phyloP scores from a whole-genome alignment of 2,329 filamentous ascomycete genomes.

The Neoscytalidium dimidiatum region DNA sequence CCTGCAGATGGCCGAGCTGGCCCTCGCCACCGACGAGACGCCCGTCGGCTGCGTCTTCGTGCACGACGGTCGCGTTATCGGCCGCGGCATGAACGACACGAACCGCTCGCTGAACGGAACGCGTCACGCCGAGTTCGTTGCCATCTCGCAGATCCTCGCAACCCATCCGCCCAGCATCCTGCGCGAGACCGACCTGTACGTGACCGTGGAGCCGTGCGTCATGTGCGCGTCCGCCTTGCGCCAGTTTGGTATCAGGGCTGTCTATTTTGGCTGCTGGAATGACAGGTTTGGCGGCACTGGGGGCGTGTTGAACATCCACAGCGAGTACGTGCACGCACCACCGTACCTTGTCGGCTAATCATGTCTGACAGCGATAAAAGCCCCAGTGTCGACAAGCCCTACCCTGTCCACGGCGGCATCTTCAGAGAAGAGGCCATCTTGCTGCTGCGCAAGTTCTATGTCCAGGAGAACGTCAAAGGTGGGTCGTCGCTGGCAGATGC shows the following conservation, averaged over 20 bases:
- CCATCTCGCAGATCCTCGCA: slow-evolving; percentile 67
- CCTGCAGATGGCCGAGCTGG: slow-evolving; percentile 84
- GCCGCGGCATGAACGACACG: slow-evolving; percentile 93
- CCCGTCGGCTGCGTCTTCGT: slow-evolving; percentile 96
- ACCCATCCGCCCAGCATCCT: slow-evolving; percentile 69
- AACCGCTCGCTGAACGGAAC: slow-evolving; percentile 87
- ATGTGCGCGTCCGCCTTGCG: slow-evolving; percentile 95
- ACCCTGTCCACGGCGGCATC: slow-evolving; percentile 82
- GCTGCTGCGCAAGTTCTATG: slow-evolving; percentile 88
- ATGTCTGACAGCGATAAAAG: slow-evolving; percentile 35
- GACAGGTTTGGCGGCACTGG: slow-evolving; percentile 97
- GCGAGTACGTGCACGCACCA: slow-evolving; percentile 50
- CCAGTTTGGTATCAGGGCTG: slow-evolving; percentile 82
- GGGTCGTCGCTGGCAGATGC: not conserved
- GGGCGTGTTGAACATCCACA: slow-evolving; percentile 85
- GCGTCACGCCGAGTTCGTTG: slow-evolving; percentile 93
- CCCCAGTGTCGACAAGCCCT: slow-evolving; percentile 74
- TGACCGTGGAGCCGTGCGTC: slow-evolving; percentile 97
- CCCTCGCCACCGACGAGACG: slow-evolving; percentile 84
- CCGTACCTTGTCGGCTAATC: not conserved
- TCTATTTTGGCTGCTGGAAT: slow-evolving; percentile 94
- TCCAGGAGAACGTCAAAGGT: slow-evolving; percentile 96
- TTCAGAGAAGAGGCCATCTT: slow-evolving; percentile 92
- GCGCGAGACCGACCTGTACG: slow-evolving; percentile 78
- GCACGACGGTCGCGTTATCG: slow-evolving; percentile 75